These are phyloP conservation scores for Pseudogymnoascus sp. DNA, from an alignment of 2,329 filamentous ascomycete genomes.

Conservation along the genomic window DNA sequence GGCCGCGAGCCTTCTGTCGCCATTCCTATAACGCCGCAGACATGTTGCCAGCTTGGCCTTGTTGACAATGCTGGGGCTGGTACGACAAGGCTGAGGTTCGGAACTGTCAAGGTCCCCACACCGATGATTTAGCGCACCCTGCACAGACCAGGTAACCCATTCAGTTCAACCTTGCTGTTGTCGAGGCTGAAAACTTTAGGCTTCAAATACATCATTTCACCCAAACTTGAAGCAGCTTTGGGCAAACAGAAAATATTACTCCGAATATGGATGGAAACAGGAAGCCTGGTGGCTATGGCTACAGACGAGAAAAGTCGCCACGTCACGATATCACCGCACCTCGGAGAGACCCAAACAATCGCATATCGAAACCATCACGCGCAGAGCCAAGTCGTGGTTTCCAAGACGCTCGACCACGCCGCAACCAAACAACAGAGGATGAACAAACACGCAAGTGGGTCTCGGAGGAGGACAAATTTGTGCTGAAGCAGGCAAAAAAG, in stretches of 20 bases:
- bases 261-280: slow-evolving; percentile 3
- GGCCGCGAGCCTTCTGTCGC: slow-evolving; percentile 30
- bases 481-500: slow-evolving; percentile 94
- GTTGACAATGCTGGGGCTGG: neutral
- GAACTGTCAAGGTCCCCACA: slow-evolving; percentile 2
- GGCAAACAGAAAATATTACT: slow-evolving; percentile 4
- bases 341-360: slow-evolving; percentile 45
- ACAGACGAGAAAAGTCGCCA: slow-evolving; percentile 27
- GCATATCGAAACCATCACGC: slow-evolving; percentile 44
- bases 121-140: neutral
- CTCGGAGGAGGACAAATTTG: slow-evolving; percentile 90
- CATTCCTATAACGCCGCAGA: slow-evolving; percentile 16
- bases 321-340: slow-evolving; percentile 46
- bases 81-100: slow-evolving; percentile 9
- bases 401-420: slow-evolving; percentile 22
- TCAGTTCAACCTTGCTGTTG: slow-evolving; percentile 1
- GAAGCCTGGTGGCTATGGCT: neutral
- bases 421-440: slow-evolving; percentile 40
- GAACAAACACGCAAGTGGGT: slow-evolving; percentile 78
- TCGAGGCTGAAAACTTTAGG: slow-evolving; percentile 3
- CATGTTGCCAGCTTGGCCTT: slow-evolving; percentile 5
- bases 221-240: neutral
- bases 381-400: slow-evolving; percentile 20
- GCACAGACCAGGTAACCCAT: slow-evolving; percentile 8
- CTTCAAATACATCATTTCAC: neutral